Evolutionary conservation across 441 rosid genomes (phyloP).

Genomic region (Bocquillonia castaneifolia): DNA sequence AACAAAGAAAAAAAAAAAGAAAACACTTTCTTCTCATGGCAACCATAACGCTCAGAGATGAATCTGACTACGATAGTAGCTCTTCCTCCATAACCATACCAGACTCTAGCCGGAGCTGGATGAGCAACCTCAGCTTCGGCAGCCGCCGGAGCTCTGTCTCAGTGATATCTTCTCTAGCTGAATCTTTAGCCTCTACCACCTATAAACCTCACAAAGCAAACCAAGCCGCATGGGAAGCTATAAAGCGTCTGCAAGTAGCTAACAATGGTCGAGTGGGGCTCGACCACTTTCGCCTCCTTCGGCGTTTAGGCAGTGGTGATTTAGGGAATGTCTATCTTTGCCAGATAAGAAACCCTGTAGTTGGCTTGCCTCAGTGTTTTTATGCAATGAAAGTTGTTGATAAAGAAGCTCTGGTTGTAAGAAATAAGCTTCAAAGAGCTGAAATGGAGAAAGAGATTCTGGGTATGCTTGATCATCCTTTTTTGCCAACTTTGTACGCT

Average conservation of each 20-base stretch:
- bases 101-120: constrained; percentile 77
- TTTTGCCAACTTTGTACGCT: constrained; percentile 76
- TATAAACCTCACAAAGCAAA: constrained; percentile 89
- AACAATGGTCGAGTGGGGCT: constrained; percentile 64
- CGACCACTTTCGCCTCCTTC: constrained; percentile 68
- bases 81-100: constrained; percentile 58
- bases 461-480: constrained; percentile 79
- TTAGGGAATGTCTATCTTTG: constrained; percentile 85
- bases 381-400: constrained; percentile 94
- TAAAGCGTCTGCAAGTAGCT: constrained; percentile 47
- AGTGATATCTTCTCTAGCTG: constrained; percentile 32
- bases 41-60: constrained; percentile 41
- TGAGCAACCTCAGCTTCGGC: constrained; percentile 74
- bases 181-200: constrained; percentile 29
- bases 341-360: constrained; percentile 57
- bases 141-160: constrained; percentile 73
- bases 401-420: constrained; percentile 64
- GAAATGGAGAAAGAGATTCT: constrained; percentile 83
- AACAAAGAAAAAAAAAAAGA: background rate
- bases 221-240: constrained; percentile 82
- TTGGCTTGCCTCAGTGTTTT: constrained; percentile 46
- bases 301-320: constrained; percentile 80
- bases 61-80: constrained; percentile 69
- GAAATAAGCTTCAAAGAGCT: constrained; percentile 74
- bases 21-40: constrained; percentile 33